Evolutionary conservation across 2,329 filamentous ascomycete genomes (phyloP), one percentile per base, ranked within the genome.

Genomic region (Colletotrichum salicis): DNA sequence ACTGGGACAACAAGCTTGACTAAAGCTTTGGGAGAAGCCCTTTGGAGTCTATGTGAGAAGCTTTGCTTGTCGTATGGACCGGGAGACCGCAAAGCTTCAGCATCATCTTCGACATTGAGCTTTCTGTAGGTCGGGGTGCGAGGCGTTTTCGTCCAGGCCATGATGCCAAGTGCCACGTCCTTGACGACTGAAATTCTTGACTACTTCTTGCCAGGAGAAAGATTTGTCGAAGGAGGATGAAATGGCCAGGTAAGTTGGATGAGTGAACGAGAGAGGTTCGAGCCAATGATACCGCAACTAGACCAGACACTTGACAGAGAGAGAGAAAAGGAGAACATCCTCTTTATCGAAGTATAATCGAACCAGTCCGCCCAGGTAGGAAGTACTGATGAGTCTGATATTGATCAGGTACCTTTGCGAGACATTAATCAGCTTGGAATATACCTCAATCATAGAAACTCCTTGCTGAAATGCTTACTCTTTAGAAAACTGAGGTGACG

Each of bases 91-190:
- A 57, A 33, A n/a, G 64, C 41, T 7, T 67, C 64, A 15, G 58
- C 10, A 31, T 69, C 41, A 29, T 56, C 19, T 10, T 67, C 64
- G 2, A 33, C 41, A 11, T 48, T 41, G 5, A 67, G 33, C n/a
- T 63, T 71, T 52, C 51, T 67, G 52, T 71, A 71, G 13, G 22
- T 4, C 1, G 31, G 64, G 13, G 58, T 27, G 4, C 22, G 64
- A 5, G 57, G 52, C n/a, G 35, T 41, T 29, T 11, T 51, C 15
- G 41, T 15, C 64, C 64, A 71, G 19, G 64, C 10, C n/a, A 45
- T 41, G 31, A 58, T 22, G 5, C 37, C 57, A 4, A n/a, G 6
- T 33, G 56, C 56, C 22, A 67, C 7, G 4, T n/a, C 15, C 24
- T 35, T 24, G 3, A 54, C 22, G 22, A n/a, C 57, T 19, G 58